A percentile compares a stretch with the other conserved stretches of the same genome.
These are phyloP conservation scores for Chaetomium sp. DNA, from an alignment of 2,329 filamentous ascomycete genomes.

Conservation along the genomic window DNA sequence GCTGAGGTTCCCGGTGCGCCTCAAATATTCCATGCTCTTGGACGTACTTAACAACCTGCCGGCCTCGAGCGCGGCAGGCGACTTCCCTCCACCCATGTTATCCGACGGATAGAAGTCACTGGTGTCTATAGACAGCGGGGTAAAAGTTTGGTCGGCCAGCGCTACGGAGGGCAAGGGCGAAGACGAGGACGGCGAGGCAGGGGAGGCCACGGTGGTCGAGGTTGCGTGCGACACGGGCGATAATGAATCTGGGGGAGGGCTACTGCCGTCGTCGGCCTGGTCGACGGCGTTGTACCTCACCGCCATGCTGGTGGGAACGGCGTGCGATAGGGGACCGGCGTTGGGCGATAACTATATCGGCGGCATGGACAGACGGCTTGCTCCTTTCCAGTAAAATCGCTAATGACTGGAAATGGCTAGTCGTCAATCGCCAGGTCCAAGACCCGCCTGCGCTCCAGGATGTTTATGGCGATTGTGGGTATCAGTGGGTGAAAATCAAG, in stretches of 20 bases:
- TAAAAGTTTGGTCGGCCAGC: slow-evolving; percentile 37
- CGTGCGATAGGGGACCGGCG: slow-evolving; percentile 14
- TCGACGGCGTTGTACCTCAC: slow-evolving; percentile 26
- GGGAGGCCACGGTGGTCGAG: slow-evolving; percentile 26
- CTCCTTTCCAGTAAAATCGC: background rate
- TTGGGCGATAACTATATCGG: slow-evolving; percentile 4
- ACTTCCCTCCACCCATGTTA: slow-evolving; percentile 7
- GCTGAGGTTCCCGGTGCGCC: slow-evolving; percentile 24
- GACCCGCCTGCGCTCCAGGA: slow-evolving; percentile 8
- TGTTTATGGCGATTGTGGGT: slow-evolving; percentile 11
- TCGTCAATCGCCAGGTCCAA: slow-evolving; percentile 13
- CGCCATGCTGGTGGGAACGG: slow-evolving; percentile 27
- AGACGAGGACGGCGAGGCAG: slow-evolving; percentile 30
- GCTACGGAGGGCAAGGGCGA: slow-evolving; percentile 33
- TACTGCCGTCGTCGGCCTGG: slow-evolving; percentile 29
- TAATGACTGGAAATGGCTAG: slow-evolving; percentile 14
- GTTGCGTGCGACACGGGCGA: slow-evolving; percentile 28
- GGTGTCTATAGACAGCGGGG: slow-evolving; percentile 40
- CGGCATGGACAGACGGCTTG: slow-evolving; percentile 19
- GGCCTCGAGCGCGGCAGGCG: slow-evolving; percentile 12
- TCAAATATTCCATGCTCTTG: slow-evolving; percentile 21
- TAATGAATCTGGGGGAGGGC: slow-evolving; percentile 18
- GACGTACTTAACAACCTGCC: slow-evolving; percentile 20
- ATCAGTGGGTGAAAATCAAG: slow-evolving; percentile 21
- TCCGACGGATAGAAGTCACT: slow-evolving; percentile 30